These are phyloP conservation scores for Aciculoconidium aculeatum DNA, from an alignment of 805 yeast genomes.

Conservation along the genomic window DNA sequence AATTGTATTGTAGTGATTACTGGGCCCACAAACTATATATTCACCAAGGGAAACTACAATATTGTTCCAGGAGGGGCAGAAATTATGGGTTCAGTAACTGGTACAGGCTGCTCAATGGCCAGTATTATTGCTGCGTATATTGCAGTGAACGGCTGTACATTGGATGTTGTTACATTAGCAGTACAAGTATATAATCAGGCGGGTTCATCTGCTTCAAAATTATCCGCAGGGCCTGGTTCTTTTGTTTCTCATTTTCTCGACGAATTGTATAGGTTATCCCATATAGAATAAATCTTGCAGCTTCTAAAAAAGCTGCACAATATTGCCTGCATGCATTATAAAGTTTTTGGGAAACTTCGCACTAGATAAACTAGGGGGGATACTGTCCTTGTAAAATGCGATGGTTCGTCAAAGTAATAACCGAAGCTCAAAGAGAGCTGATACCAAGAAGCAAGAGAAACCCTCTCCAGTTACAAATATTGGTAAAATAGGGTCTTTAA, in stretches of 20 bases:
- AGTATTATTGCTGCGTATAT: constrained; percentile 58
- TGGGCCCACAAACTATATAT: constrained; percentile 40
- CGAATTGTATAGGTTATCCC: constrained; percentile 14
- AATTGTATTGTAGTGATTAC: constrained; percentile 65
- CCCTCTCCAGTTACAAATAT: constrained; percentile 35
- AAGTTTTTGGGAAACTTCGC: no score
- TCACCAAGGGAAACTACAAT: constrained; percentile 16
- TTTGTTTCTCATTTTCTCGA: constrained; percentile 47
- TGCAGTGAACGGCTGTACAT: constrained; percentile 28
- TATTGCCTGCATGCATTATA: no score
- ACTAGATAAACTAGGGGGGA: no score
- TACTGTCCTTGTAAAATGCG: no score
- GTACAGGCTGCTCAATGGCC: constrained; percentile 81
- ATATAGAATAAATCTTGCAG: not conserved
- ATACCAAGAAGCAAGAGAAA: constrained; percentile 9
- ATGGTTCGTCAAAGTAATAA: constrained; percentile 9
- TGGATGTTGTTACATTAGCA: constrained; percentile 46
- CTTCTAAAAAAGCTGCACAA: not conserved
- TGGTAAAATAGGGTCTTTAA: constrained; percentile 32
- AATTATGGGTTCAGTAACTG: constrained; percentile 66
- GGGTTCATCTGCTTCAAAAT: constrained; percentile 36
- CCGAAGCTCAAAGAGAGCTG: constrained; percentile 1
- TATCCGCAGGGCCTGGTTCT: constrained; percentile 46
- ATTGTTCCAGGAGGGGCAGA: constrained; percentile 52
- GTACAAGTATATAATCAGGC: constrained; percentile 55